Percentiles rank a stretch among this genome's conserved stretches.
phyloP scores from a whole-genome alignment of 768 basidiomycete genomes.

The Xerocomellus amylosporus region DNA sequence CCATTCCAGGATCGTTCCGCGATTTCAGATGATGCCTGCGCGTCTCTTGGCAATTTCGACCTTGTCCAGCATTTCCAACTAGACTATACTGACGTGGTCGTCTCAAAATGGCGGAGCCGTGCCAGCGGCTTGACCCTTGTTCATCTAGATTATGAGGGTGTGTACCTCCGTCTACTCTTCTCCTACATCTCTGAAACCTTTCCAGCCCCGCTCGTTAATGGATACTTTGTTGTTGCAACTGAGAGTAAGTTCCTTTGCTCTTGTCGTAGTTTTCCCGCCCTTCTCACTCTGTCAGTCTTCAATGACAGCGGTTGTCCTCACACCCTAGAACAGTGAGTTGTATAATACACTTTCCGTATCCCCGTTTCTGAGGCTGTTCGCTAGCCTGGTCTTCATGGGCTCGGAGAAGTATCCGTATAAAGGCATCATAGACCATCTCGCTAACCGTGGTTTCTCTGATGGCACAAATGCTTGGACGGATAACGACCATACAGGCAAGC shows the following conservation, averaged over 20 bases:
- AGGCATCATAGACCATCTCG: constrained; percentile 90
- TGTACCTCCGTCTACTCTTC: constrained; percentile 16
- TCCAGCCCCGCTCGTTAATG: constrained; percentile 82
- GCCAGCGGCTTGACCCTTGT: constrained; percentile 87
- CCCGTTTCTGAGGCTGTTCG: constrained; percentile 1
- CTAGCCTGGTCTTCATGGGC: constrained; percentile 89
- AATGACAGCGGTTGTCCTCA: constrained; percentile 94
- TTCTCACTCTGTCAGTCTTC: constrained; percentile 58
- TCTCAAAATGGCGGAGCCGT: constrained; percentile 88
- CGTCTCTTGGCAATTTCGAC: constrained; percentile 77
- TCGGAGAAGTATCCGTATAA: constrained; percentile 96
- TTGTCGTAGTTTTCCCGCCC: not conserved
- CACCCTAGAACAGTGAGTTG: constrained; percentile 87
- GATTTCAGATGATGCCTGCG: constrained; percentile 13
- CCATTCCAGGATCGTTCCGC: constrained; percentile 18
- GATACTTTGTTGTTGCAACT: constrained; percentile 86
- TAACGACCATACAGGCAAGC: constrained; percentile 70
- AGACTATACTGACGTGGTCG: constrained; percentile 71
- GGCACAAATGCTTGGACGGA: constrained; percentile 98
- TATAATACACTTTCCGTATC: not conserved
- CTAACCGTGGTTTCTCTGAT: constrained; percentile 89
- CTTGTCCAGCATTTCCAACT: constrained; percentile 72
- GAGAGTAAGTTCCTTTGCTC: constrained; percentile 59
- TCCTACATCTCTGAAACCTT: constrained; percentile 14
- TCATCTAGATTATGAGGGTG: constrained; percentile 88